These are phyloP conservation scores for Dichotomopilus funicola DNA, from an alignment of 2,329 filamentous ascomycete genomes.

Conservation along the genomic window DNA sequence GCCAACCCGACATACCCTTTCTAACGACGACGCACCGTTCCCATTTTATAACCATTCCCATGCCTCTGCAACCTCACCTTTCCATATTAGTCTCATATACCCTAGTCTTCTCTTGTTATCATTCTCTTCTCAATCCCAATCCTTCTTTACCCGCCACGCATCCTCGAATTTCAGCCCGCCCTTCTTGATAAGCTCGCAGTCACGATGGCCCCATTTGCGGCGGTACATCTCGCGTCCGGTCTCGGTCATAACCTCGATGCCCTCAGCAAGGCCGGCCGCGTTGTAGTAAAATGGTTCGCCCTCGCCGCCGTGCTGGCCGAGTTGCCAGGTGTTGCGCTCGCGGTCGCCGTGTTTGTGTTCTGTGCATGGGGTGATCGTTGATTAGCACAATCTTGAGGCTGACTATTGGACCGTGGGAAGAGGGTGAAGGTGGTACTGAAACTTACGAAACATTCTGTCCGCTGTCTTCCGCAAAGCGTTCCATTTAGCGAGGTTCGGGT, in stretches of 20 bases:
- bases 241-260: slow-evolving; percentile 40
- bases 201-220: slow-evolving; percentile 37
- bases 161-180: slow-evolving; percentile 29
- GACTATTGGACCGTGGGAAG: no score
- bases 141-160: slow-evolving; percentile 33
- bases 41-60: no score
- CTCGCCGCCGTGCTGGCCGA: slow-evolving; percentile 42
- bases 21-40: no score
- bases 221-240: slow-evolving; percentile 37
- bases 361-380: neutral
- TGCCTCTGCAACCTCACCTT: no score
- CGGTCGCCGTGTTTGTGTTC: slow-evolving; percentile 36
- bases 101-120: no score
- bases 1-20: no score
- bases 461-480: slow-evolving; percentile 21
- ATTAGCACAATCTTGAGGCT: no score
- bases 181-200: slow-evolving; percentile 29
- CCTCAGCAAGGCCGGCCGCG: slow-evolving; percentile 37
- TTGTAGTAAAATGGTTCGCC: slow-evolving; percentile 50
- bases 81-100: no score
- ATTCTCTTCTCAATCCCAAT: slow-evolving; percentile 26
- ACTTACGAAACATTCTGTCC: slow-evolving; percentile 32
- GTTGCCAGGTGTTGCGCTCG: slow-evolving; percentile 47
- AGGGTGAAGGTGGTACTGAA: neutral
- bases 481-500: slow-evolving; percentile 23